A percentile compares a stretch with the other conserved stretches of the same genome.
Evolutionary conservation across 2,329 filamentous ascomycete genomes (phyloP).

Genomic region (Akanthomyces lecanii): DNA sequence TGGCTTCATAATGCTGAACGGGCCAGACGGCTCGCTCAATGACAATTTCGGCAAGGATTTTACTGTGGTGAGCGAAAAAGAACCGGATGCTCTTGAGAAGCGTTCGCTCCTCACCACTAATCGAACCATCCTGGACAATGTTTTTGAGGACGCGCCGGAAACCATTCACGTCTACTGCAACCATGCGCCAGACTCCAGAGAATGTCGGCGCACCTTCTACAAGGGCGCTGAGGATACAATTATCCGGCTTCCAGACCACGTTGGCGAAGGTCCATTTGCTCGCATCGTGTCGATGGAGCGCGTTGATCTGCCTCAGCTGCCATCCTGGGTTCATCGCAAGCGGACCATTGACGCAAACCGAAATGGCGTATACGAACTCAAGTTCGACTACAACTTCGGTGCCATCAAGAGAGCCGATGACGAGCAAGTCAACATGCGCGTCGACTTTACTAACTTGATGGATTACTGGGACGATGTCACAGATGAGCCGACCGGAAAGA

Average conservation of each 20-base stretch:
- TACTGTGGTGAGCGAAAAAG: conserved; percentile 21
- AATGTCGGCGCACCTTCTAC: conserved; percentile 21
- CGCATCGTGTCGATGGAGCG: conserved; percentile 23
- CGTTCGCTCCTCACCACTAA: conserved; percentile 24
- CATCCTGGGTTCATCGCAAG: conserved; percentile 10
- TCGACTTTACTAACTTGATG: conserved; percentile 32
- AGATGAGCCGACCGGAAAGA: conserved; percentile 7
- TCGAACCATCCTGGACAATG: conserved; percentile 24
- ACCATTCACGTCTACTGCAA: conserved; percentile 29
- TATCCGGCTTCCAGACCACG: conserved; percentile 23
- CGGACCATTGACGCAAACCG: not conserved
- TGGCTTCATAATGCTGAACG: conserved; percentile 31
- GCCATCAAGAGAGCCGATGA: conserved; percentile 22
- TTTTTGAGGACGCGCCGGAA: conserved; percentile 27
- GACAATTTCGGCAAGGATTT: conserved; percentile 22
- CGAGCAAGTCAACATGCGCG: conserved; percentile 28
- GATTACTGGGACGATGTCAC: conserved; percentile 29
- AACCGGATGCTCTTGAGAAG: conserved; percentile 20
- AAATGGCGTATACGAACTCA: conserved; percentile 26
- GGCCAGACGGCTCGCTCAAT: conserved; percentile 26
- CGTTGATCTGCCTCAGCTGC: conserved; percentile 12
- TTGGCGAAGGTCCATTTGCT: conserved; percentile 26
- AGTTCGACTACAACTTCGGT: conserved; percentile 31
- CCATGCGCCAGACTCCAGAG: conserved; percentile 20
- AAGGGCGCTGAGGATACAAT: conserved; percentile 25